Conservation (phyloP, 768 basidiomycete species). For the Rhizopogon rudus region DNA sequence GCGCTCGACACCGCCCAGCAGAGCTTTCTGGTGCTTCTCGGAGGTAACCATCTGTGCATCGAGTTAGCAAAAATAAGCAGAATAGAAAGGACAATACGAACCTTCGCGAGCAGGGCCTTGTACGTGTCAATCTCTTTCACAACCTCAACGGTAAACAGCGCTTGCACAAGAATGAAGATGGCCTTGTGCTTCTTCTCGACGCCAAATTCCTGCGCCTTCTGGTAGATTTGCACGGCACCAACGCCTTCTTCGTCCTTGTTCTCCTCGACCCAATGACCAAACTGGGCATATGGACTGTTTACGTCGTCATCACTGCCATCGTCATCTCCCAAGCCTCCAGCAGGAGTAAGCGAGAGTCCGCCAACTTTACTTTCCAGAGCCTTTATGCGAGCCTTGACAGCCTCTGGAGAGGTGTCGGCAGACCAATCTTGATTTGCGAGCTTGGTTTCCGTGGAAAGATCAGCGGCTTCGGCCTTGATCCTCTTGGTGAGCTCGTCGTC, state of each 20-base stretch:
- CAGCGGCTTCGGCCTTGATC: slow-evolving; percentile 87
- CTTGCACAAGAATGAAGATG: slow-evolving; percentile 75
- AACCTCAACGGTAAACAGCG: slow-evolving; percentile 74
- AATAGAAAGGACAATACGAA: slow-evolving; percentile 20
- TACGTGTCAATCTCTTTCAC: slow-evolving; percentile 61
- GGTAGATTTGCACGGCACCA: slow-evolving; percentile 63
- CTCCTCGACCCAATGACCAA: slow-evolving; percentile 84
- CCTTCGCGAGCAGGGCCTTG: slow-evolving; percentile 71
- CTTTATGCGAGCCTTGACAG: slow-evolving; percentile 78
- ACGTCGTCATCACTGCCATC: slow-evolving; percentile 86
- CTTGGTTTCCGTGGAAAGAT: slow-evolving; percentile 57
- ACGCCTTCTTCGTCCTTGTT: slow-evolving; percentile 37
- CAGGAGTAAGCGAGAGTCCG: slow-evolving; percentile 32
- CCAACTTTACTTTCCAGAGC: slow-evolving; percentile 60
- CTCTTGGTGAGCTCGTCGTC: slow-evolving; percentile 87
- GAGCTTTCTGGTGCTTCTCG: slow-evolving; percentile 93
- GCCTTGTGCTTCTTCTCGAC: slow-evolving; percentile 96
- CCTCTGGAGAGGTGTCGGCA: slow-evolving; percentile 86
- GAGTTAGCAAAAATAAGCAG: slow-evolving; percentile 1
- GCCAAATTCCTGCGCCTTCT: slow-evolving; percentile 86
- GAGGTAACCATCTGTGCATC: slow-evolving; percentile 69
- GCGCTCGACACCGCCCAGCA: slow-evolving; percentile 92
- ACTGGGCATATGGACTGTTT: slow-evolving; percentile 80
- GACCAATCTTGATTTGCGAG: slow-evolving; percentile 81
- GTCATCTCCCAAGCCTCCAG: slow-evolving; percentile 55